These are phyloP conservation scores for Hortaea werneckii DNA, from an alignment of 2,329 filamentous ascomycete species.

Conservation along the genomic window DNA sequence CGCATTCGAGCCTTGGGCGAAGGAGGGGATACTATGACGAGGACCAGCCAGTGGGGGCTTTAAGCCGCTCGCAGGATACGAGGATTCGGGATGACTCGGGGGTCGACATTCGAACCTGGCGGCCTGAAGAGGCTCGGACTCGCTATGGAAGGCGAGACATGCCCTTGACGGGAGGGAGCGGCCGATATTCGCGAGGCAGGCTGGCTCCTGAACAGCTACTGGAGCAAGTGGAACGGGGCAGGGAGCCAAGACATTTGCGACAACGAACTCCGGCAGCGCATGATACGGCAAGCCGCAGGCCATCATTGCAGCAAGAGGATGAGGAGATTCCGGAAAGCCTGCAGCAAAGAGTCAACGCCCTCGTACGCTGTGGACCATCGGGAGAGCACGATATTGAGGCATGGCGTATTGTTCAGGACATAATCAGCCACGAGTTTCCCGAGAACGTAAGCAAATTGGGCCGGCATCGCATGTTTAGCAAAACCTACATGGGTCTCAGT, in stretches of 20 bases:
- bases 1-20: no score
- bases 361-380: neutral
- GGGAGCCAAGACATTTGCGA: neutral
- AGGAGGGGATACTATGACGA: no score
- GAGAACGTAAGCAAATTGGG: neutral
- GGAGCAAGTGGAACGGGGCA: neutral
- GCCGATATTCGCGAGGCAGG: neutral
- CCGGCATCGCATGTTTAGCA: neutral
- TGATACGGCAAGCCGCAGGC: neutral
- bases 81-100: neutral
- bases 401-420: conserved; percentile 1
- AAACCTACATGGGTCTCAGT: neutral
- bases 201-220: neutral
- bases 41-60: no score
- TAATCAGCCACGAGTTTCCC: neutral
- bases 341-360: neutral
- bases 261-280: no score
- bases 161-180: neutral
- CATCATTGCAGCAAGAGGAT: no score
- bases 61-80: no score
- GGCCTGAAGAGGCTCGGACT: neutral
- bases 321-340: neutral
- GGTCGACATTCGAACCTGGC: neutral
- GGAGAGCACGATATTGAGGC: neutral
- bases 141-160: neutral